phyloP scores from a whole-genome alignment of 257 asterid species.

The Gardenia jasminoides region DNA sequence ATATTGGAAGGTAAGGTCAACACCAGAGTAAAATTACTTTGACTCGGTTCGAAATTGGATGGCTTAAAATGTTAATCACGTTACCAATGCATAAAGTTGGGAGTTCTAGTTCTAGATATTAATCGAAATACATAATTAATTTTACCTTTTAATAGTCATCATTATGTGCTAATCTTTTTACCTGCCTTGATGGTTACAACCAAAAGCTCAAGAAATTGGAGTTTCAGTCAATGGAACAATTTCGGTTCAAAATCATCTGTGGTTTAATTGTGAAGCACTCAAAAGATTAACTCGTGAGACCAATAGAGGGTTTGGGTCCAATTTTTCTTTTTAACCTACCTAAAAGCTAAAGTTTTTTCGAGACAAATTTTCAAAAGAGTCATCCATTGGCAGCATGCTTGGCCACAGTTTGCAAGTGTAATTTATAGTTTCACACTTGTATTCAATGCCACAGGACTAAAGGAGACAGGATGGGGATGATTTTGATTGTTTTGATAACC shows the following conservation, averaged over 20 bases:
- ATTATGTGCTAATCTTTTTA: conserved; percentile 26
- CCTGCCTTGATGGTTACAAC: conserved; percentile 38
- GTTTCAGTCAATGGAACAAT: conserved; percentile 34
- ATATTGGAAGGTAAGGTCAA: conserved; percentile 20
- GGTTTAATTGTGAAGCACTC: conserved; percentile 17
- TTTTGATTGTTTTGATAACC: background rate
- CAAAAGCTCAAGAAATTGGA: conserved; percentile 12
- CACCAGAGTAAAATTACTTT: background rate
- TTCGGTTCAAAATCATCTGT: conserved; percentile 12
- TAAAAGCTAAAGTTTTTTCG: background rate
- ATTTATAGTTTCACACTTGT: background rate
- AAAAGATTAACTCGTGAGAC: conserved; percentile 3
- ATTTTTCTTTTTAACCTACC: conserved; percentile 11
- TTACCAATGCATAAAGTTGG: background rate
- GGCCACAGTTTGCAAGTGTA: background rate
- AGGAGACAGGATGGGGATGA: no score
- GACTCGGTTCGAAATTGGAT: background rate
- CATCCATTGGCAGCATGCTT: conserved; percentile 7
- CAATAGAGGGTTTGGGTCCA: conserved; percentile 14
- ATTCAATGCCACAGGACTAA: background rate
- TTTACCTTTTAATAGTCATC: background rate
- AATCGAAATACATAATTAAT: background rate
- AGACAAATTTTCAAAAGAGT: background rate
- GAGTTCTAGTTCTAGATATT: background rate
- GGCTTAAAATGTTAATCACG: background rate